Evolutionary conservation across 2,329 filamentous ascomycete genomes (phyloP), one percentile per base, ranked within the genome.

Genomic region (Pseudonectria buxi): DNA sequence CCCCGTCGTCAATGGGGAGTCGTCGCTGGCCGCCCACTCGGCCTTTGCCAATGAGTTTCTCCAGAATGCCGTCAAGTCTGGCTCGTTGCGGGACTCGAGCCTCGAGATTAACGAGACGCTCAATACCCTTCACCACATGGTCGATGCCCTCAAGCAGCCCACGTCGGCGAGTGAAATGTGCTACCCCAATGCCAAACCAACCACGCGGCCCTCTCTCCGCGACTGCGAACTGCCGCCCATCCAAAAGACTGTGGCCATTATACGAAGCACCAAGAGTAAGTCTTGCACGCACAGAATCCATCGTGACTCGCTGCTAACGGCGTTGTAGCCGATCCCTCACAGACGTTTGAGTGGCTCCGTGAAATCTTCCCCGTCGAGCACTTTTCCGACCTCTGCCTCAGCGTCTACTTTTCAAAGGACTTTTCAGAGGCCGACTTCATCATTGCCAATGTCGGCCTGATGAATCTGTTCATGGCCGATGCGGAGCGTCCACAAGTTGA

Each of bases 11-110:
- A 22, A 22, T 9, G 45, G 45, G 13, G 48, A 51, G 35, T 45
- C 37, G 0, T 46, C 44, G 2, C 33, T 48, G 1, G 44, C 44
- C 11, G 37, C 50, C 1, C 50, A 51, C 10, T 43, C 50, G 3
- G 40, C 48, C 3, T 49, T 46, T 7, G 51, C 51, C 2, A 46
- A 40, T 7, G 39, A 15, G 14, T 51, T 54, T 24, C 39, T 54
- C 6, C 45, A 51, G 27, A 43, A 43, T 15, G 43, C 44, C 15
- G 37, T 54, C 15, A 41, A 26, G 24, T 46, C 37, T 26, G 44
- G 38, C 7, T 35, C 38, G 3, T 35, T 37, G 2, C 30, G 36
- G 2, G 39, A 48, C 4, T 33, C 50, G 9, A 44, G 44, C 0
- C 26, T 34, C 1, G 51, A 50, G 22, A 53, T 54, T 45, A 36